Percentiles rank a stretch among this genome's conserved stretches.
Evolutionary conservation across 192 early-diverging fungal species (phyloP).

Genomic region (Geosiphon pyriformis): DNA sequence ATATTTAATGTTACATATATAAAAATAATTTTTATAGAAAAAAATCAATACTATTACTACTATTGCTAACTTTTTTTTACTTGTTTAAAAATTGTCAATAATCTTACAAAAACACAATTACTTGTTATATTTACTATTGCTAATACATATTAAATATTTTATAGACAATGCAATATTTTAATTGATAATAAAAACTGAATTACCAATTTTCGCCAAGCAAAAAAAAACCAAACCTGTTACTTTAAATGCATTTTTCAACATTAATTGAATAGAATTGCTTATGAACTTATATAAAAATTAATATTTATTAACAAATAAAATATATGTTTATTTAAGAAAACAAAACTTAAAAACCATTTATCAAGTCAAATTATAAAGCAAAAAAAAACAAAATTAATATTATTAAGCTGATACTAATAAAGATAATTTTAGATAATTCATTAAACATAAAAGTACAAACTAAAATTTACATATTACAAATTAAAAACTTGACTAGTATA

Average conservation of each 20-base stretch:
- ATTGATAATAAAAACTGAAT: too few species aligned
- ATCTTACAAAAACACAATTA: neutral
- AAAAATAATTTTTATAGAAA: slow-evolving; percentile 6
- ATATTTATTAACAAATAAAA: neutral
- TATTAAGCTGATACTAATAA: neutral
- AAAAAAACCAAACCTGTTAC: neutral
- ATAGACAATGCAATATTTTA: slow-evolving; percentile 1
- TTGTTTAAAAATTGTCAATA: slow-evolving; percentile 13
- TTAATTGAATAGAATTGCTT: neutral
- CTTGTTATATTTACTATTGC: slow-evolving; percentile 2
- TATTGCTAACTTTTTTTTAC: slow-evolving; percentile 17
- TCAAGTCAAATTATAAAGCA: neutral
- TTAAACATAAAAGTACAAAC: slow-evolving; percentile 10
- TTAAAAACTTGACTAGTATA: slow-evolving; percentile 19
- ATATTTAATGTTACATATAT: slow-evolving; percentile 4
- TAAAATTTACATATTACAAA: slow-evolving; percentile 9
- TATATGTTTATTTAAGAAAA: neutral
- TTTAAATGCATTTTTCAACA: slow-evolving; percentile 15
- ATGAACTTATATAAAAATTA: neutral
- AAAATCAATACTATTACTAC: slow-evolving; percentile 4
- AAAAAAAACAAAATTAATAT: neutral
- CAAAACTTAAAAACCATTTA: neutral
- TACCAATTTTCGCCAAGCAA: too few species aligned
- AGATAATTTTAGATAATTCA: slow-evolving; percentile 8
- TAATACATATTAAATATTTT: neutral